Base-by-base conservation (phyloP, 208 protist species). In the Eutreptiella sp. region DNA sequence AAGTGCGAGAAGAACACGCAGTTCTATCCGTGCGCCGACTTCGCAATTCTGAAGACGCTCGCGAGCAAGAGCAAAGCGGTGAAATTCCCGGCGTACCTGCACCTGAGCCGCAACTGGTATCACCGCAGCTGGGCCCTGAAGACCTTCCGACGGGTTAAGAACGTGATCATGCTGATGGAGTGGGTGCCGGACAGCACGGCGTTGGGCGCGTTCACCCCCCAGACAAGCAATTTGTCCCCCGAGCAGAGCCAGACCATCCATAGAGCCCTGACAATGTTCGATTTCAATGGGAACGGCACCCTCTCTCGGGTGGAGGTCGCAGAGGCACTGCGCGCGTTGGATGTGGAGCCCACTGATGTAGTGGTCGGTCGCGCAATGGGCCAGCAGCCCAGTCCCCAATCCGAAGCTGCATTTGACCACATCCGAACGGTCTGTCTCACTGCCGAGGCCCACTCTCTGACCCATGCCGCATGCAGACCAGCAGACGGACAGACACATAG, bases 101-200 rank as follows among this genome's bases (percentile, higher is more conserved):
- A 63, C n/a, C 16, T 50, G 14, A 63, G 48, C 16, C 32, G 43
- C 19, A 64, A 64, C 50, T 64, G 35, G 48, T 64, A 46, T 50
- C 11, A 58, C 53, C 16, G 16, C n/a, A 61, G 7, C 11, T 64
- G 58, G 60, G 24, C 46, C 28, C 48, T 43, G 21, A 11, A 64
- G 16, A 42, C n/a, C 11, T 38, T 57, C n/a, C 38, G 58, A 11
- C 45, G 58, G 7, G 63, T 64, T 33, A 64, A 64, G 53, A 64
- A 64, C 50, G 58, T 64, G 14, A 38, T 64, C 50, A 33, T 46
- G 26, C 9, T 43, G 7, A 38, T 64, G 43, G 58, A 64, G 31
- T 64, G 58, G 58, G 28, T 64, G 7, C 58, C 58, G 14, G 4
- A 5, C 60, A 23, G 4, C 35, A 28, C 5, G 26, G 33, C 4